phyloP scores from a whole-genome alignment of 805 yeast genomes.

The Kluyveromyces dobzhanskii region DNA sequence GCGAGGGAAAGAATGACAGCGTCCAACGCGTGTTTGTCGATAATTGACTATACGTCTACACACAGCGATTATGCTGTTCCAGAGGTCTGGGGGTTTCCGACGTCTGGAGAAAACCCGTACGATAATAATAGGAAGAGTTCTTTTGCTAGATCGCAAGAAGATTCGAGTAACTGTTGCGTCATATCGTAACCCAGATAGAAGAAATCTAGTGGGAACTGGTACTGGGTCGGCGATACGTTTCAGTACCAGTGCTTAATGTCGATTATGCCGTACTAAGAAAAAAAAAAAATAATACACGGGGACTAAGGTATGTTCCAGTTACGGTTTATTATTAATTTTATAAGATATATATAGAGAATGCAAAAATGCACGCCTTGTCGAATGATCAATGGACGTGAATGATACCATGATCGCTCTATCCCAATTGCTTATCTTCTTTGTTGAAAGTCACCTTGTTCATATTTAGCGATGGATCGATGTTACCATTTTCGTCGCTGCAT shows the following conservation, averaged over 20 bases:
- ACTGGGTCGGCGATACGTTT: too few species aligned
- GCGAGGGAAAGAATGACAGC: conserved; percentile 53
- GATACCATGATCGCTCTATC: conserved; percentile 24
- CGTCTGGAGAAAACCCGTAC: conserved; percentile 33
- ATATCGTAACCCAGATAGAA: conserved; percentile 32
- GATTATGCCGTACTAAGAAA: too few species aligned
- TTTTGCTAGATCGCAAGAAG: neutral
- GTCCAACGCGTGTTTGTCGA: conserved; percentile 47
- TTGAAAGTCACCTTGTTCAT: conserved; percentile 33
- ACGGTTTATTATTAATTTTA: too few species aligned
- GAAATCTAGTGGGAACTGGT: too few species aligned
- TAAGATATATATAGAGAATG: too few species aligned
- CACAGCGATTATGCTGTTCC: conserved; percentile 33
- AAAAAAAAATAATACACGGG: too few species aligned
- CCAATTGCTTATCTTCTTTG: conserved; percentile 39
- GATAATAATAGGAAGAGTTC: conserved; percentile 16
- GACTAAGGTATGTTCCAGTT: too few species aligned
- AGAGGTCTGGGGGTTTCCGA: conserved; percentile 34
- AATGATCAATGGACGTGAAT: too few species aligned
- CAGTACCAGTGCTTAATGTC: too few species aligned
- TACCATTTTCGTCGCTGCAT: conserved; percentile 69
- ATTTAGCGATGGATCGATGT: conserved; percentile 14
- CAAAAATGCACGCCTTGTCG: too few species aligned
- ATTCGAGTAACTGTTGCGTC: conserved; percentile 26
- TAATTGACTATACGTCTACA: conserved; percentile 31